Percentiles rank a stretch among this genome's conserved stretches.
phyloP scores from a whole-genome alignment of 1,284 basidiomycete species.

The Ustilago sp. region DNA sequence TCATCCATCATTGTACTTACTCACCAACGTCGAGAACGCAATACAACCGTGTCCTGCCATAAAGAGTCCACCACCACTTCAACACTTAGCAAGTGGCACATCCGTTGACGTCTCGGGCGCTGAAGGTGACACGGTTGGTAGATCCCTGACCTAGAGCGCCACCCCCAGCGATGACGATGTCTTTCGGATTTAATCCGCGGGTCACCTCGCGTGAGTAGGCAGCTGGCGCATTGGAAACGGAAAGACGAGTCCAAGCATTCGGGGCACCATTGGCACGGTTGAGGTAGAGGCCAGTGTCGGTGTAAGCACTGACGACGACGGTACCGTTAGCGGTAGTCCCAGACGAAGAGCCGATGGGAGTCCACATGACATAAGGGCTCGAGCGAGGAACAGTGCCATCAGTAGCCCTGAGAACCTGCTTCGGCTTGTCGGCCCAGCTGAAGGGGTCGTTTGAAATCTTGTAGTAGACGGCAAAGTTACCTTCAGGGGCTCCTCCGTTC shows the following conservation, averaged over 20 bases:
- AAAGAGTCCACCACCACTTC: too few species aligned
- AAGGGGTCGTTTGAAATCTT: slow-evolving; percentile 39
- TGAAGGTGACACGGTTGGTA: slow-evolving; percentile 36
- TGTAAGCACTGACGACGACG: slow-evolving; percentile 66
- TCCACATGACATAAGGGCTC: slow-evolving; percentile 68
- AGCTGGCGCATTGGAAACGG: slow-evolving; percentile 21
- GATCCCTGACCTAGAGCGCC: slow-evolving; percentile 22
- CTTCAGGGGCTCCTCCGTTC: slow-evolving; percentile 60
- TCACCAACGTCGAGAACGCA: too few species aligned
- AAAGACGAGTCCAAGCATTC: slow-evolving; percentile 29
- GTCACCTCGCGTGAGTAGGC: slow-evolving; percentile 36
- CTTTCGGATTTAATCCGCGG: slow-evolving; percentile 39
- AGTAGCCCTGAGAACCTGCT: slow-evolving; percentile 41
- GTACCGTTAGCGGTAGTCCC: slow-evolving; percentile 60
- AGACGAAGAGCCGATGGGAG: slow-evolving; percentile 55
- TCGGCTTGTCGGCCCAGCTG: slow-evolving; percentile 34
- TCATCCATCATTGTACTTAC: too few species aligned
- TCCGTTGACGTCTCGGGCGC: slow-evolving; percentile 35
- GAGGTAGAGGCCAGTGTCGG: slow-evolving; percentile 28
- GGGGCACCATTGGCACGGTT: slow-evolving; percentile 30
- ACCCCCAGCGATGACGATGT: slow-evolving; percentile 33
- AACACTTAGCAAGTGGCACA: slow-evolving; percentile 17
- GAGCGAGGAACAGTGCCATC: slow-evolving; percentile 63
- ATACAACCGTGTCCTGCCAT: too few species aligned
- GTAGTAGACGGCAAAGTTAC: slow-evolving; percentile 37